phyloP scores from a whole-genome alignment of 2,329 filamentous ascomycete species.

The Ceratocystiopsis brevicomis region DNA sequence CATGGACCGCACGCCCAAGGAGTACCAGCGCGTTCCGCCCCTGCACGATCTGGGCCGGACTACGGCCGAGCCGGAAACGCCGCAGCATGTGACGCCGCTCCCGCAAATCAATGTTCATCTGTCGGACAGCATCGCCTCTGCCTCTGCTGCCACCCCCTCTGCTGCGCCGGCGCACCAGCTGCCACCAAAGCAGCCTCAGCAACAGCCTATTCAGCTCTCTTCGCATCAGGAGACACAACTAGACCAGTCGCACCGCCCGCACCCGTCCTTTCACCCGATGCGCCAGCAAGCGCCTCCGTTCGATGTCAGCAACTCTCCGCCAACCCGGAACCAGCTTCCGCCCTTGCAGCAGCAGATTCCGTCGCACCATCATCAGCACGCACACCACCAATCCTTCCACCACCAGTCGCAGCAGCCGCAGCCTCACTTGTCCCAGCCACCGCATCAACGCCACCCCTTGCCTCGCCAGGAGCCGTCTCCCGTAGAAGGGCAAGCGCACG shows the following conservation, averaged over 20 bases:
- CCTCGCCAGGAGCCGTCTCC: slow-evolving; percentile 1
- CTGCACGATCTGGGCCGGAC: slow-evolving; percentile 36
- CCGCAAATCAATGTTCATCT: slow-evolving; percentile 40
- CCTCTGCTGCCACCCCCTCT: too few species aligned
- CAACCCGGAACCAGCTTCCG: too few species aligned
- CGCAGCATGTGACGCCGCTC: slow-evolving; percentile 29
- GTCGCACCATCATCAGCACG: slow-evolving; percentile 1
- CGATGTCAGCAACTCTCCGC: too few species aligned
- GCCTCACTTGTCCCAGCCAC: not conserved
- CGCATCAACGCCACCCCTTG: not conserved
- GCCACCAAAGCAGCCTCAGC: slow-evolving; percentile 12
- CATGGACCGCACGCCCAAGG: slow-evolving; percentile 31
- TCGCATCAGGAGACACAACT: slow-evolving; percentile 9
- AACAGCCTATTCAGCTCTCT: not conserved
- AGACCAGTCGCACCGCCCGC: slow-evolving; percentile 7
- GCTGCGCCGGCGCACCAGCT: slow-evolving; percentile 19
- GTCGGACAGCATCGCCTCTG: slow-evolving; percentile 21
- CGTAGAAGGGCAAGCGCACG: not conserved
- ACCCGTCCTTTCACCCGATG: not conserved
- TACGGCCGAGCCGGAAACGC: slow-evolving; percentile 31
- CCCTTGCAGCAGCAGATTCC: slow-evolving; percentile 2
- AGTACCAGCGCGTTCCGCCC: slow-evolving; percentile 39
- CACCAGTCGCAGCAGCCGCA: not conserved
- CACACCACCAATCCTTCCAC: slow-evolving; percentile 12
- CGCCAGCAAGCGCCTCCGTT: not conserved